phyloP scores from a whole-genome alignment of 2,329 filamentous ascomycete species.

The Pseudogymnoascus sp. region DNA sequence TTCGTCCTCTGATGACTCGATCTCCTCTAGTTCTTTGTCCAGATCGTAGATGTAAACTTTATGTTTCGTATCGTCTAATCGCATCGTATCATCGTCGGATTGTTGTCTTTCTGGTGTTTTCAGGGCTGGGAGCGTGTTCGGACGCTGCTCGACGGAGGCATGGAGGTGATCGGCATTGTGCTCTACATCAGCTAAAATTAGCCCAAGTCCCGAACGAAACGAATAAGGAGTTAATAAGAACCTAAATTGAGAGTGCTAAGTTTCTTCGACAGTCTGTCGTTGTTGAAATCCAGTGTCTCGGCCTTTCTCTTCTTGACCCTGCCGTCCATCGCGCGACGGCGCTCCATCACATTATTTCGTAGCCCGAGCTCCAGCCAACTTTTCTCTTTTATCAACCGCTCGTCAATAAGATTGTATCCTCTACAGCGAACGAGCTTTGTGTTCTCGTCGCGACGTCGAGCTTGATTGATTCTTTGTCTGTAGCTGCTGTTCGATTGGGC shows the following conservation, averaged over 20 bases:
- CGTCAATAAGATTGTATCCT: conserved; percentile 1
- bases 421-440: conserved; percentile 6
- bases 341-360: conserved; percentile 20
- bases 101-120: conserved; percentile 12
- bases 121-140: conserved; percentile 11
- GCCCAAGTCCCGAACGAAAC: conserved; percentile 9
- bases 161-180: conserved; percentile 56
- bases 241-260: conserved; percentile 76
- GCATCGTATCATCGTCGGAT: conserved; percentile 57
- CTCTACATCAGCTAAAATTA: conserved; percentile 36
- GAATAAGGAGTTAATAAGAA: conserved; percentile 34
- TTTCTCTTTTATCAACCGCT: conserved; percentile 7
- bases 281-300: conserved; percentile 53
- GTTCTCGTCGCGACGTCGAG: conserved; percentile 5
- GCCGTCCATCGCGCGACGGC: conserved; percentile 21
- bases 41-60: conserved; percentile 88
- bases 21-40: conserved; percentile 73
- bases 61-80: conserved; percentile 74
- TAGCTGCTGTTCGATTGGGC: conserved; percentile 7
- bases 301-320: conserved; percentile 48
- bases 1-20: conserved; percentile 50
- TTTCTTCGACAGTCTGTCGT: conserved; percentile 74
- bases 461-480: conserved; percentile 2
- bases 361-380: conserved; percentile 5
- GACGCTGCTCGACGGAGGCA: conserved; percentile 51